Percentiles rank a stretch among this genome's conserved stretches.
Conservation (phyloP, 371 early-diverging fungal genomes). For the Chytridiales sp. region DNA sequence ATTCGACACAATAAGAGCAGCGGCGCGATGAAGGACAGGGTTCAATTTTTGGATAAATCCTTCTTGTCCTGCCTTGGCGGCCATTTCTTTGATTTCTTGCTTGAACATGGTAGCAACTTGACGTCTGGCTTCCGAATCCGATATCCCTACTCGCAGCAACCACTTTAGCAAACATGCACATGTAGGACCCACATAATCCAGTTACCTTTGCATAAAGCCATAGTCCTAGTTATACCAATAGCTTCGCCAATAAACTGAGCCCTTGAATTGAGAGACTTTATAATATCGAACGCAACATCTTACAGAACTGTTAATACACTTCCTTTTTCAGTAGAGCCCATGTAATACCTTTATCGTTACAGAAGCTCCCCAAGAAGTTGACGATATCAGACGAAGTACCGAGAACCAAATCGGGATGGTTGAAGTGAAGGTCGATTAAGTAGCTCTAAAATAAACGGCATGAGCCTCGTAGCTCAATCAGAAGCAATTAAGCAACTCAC, state of each 20-base stretch:
- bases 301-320: neutral
- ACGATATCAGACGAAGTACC: conserved; percentile 31
- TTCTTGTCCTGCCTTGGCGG: neutral
- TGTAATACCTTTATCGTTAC: conserved; percentile 24
- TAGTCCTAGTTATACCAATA: conserved; percentile 35
- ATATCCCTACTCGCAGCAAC: neutral
- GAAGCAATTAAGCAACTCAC: conserved; percentile 19
- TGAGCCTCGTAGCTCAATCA: conserved; percentile 8
- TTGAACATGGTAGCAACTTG: conserved; percentile 19
- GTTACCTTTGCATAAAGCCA: conserved; percentile 16
- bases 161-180: too few relatives aligned
- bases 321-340: neutral
- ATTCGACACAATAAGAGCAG: conserved; percentile 32
- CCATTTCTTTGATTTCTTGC: conserved; percentile 8
- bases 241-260: conserved; percentile 48
- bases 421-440: conserved; percentile 37
- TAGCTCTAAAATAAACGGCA: conserved; percentile 19
- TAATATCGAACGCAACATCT: conserved; percentile 40
- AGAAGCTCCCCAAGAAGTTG: conserved; percentile 31
- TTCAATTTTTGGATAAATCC: conserved; percentile 30
- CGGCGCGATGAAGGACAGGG: conserved; percentile 33
- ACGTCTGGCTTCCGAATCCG: neutral
- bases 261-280: conserved; percentile 37
- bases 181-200: neutral
- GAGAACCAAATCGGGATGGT: conserved; percentile 36